Conservation (phyloP, 495 filamentous ascomycete genomes). For the Podospora pseudoanserina region DNA sequence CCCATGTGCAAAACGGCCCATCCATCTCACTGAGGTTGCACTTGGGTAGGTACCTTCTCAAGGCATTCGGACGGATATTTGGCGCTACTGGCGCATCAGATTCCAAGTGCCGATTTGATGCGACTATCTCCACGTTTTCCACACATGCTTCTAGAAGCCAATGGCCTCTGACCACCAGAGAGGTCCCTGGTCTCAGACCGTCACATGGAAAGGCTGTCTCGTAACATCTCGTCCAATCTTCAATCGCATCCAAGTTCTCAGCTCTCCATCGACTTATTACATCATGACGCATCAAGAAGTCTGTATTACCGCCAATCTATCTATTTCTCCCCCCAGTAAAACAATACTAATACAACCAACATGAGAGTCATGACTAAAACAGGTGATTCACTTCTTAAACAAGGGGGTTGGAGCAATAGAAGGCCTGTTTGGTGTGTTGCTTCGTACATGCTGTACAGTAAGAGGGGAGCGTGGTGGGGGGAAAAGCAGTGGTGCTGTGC, state of each 20-base stretch:
- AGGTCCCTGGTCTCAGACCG: neutral
- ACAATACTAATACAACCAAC: neutral
- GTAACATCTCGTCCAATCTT: neutral
- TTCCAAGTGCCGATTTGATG: neutral
- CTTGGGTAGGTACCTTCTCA: neutral
- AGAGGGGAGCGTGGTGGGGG: neutral
- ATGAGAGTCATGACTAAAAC: neutral
- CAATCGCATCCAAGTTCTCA: neutral
- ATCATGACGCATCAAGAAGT: neutral
- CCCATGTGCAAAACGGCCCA: neutral
- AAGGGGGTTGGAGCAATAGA: neutral
- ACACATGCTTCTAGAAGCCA: neutral
- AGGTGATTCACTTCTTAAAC: neutral
- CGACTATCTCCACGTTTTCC: neutral
- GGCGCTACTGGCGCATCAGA: neutral
- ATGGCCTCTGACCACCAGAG: no score
- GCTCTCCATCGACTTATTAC: no score
- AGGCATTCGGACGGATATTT: neutral
- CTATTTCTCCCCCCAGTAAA: neutral
- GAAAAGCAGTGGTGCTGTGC: neutral
- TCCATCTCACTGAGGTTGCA: neutral
- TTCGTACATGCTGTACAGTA: neutral
- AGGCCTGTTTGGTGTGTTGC: neutral
- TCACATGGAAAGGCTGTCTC: neutral
- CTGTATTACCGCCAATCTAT: neutral